These are phyloP conservation scores for Plasmodium adleri DNA, from an alignment of 169 alveolate species.

Conservation along the genomic window DNA sequence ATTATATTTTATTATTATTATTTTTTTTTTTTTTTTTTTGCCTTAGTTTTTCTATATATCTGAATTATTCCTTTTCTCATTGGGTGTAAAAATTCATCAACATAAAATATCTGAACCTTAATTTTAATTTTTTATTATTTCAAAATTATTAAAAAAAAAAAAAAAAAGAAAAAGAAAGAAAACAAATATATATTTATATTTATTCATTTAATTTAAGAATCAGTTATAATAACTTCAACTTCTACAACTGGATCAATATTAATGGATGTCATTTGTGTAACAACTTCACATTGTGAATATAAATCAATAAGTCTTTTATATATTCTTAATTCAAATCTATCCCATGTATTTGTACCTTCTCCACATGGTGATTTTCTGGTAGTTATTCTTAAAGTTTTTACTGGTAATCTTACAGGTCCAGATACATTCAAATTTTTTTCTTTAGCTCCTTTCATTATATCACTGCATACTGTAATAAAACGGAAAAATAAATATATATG, in stretches of 20 bases:
- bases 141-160: constrained; percentile 7
- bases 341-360: constrained; percentile 99
- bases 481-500: too few species aligned
- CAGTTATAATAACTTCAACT: constrained; percentile 95
- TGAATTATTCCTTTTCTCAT: not conserved
- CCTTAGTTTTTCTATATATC: too few species aligned
- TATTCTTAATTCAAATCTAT: constrained; percentile 97
- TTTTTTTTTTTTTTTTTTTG: too few species aligned
- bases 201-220: constrained; percentile 29
- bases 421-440: constrained; percentile 93
- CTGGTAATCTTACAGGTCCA: constrained; percentile 99
- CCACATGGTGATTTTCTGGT: constrained; percentile 99
- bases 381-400: constrained; percentile 95
- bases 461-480: constrained; percentile 90
- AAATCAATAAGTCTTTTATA: constrained; percentile 98
- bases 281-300: constrained; percentile 97
- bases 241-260: constrained; percentile 98
- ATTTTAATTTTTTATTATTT: not conserved
- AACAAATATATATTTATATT: too few species aligned
- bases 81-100: too few species aligned
- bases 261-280: constrained; percentile 97
- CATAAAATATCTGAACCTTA: not conserved
- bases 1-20: too few species aligned
- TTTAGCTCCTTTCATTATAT: constrained; percentile 94
- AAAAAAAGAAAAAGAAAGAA: not conserved